These are phyloP conservation scores for Gloeophyllum trabeum DNA, from an alignment of 768 basidiomycete species.

Conservation along the genomic window DNA sequence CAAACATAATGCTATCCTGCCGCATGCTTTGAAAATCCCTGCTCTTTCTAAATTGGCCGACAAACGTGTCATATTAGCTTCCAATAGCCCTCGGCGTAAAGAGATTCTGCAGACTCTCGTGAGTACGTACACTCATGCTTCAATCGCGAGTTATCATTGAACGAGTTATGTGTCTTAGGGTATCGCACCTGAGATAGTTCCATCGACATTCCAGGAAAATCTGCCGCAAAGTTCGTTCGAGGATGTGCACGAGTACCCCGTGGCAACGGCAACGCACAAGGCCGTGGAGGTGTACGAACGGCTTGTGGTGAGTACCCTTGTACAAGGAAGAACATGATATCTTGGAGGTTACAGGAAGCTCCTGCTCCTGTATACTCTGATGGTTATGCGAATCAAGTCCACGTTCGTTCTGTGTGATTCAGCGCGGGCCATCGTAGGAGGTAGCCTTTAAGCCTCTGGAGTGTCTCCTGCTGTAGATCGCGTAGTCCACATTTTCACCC, in stretches of 20 bases:
- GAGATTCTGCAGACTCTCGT: conserved; percentile 77
- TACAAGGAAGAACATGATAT: too few species aligned
- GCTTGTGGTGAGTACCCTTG: conserved; percentile 46
- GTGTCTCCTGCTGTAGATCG: neutral
- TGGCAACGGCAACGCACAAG: conserved; percentile 68
- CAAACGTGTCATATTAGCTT: conserved; percentile 79
- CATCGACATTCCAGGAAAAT: conserved; percentile 76
- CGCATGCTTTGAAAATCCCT: conserved; percentile 53
- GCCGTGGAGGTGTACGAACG: conserved; percentile 81
- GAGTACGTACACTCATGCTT: conserved; percentile 19
- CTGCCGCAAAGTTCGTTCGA: conserved; percentile 57
- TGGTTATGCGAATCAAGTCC: too few species aligned
- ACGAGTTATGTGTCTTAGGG: conserved; percentile 25
- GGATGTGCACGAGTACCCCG: conserved; percentile 63
- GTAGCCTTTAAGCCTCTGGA: too few species aligned
- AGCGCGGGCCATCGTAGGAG: too few species aligned
- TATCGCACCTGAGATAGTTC: conserved; percentile 56
- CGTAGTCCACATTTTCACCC: neutral
- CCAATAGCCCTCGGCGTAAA: conserved; percentile 73
- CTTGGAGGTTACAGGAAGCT: neutral
- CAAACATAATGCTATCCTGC: conserved; percentile 42
- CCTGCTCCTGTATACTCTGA: neutral
- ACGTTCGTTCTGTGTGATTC: too few species aligned
- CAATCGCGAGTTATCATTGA: neutral
- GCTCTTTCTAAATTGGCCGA: conserved; percentile 54